Base-by-base conservation (phyloP, 176 grass and related monocot species). In the Carex pumila region DNA sequence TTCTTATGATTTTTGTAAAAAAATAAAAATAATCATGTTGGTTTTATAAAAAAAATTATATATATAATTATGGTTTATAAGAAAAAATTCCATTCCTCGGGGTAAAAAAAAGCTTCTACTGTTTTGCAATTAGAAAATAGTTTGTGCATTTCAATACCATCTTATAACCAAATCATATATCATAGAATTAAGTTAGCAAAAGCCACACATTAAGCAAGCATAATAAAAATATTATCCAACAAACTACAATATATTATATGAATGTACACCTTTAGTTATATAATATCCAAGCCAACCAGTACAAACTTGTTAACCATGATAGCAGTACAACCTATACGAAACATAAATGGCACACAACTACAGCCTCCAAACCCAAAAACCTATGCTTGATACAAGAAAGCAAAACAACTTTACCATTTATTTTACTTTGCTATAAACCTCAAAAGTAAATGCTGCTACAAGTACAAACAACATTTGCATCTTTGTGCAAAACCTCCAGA, bases 401-500 rank as follows among this genome's bases (percentile, higher is more conserved):
- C 58, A 81, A 83, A 82, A 67, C 11, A 66, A n/a, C 62, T 83
- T 83, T 83, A 66, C 19, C 11, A 47, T 67, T 83, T 83, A 18
- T 50, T 66, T 81, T 83, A 34, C 60, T 52, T 30, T 83, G 62
- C 62, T 83, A 68, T 83, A 83, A 43, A 83, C 19, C 80, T 7
- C 9, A 12, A 14, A 12, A 82, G 60, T 17, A 54, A 29, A 62
- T 17, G 60, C 37, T 66, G 80, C 45, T 67, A 83, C 80, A 67
- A 82, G 61, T 82, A 82, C 80, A 82, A 82, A 39, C 62, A 83
- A 83, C 61, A 68, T 67, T 32, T 0, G 6, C 41, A 47, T 32
- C 19, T 59, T 12, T 14, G 0, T 50, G 62, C 80, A 67, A 67
- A 68, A 83, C 9, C 7, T 30, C 21, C 37, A 25, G 80, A 83